Conservation (phyloP, 2,329 filamentous ascomycete genomes). For the Onygenales sp. region DNA sequence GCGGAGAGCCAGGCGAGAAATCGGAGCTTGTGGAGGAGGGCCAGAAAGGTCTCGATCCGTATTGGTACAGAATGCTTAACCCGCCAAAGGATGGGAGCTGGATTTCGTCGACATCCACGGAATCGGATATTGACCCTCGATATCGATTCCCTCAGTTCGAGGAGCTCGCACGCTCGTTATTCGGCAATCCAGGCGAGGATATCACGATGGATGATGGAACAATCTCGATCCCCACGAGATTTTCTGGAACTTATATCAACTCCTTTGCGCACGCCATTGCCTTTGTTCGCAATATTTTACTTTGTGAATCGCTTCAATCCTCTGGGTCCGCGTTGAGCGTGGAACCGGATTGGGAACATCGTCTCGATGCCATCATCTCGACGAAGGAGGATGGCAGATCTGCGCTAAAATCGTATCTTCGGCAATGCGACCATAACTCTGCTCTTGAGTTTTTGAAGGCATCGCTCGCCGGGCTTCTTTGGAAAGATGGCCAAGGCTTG, state of each 20-base stretch:
- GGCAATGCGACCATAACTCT: constrained; percentile 24
- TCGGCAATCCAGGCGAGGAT: constrained; percentile 1
- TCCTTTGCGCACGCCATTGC: constrained; percentile 61
- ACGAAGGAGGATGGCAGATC: constrained; percentile 58
- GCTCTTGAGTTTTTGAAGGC: constrained; percentile 34
- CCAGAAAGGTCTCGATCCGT: constrained; percentile 72
- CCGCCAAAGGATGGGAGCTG: constrained; percentile 35
- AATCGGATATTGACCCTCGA: constrained; percentile 36
- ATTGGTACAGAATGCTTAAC: constrained; percentile 59
- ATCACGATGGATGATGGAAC: constrained; percentile 2
- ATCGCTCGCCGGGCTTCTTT: constrained; percentile 36
- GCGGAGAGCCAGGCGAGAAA: constrained; percentile 55
- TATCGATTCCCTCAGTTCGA: constrained; percentile 31
- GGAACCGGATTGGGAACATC: constrained; percentile 76
- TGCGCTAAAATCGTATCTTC: constrained; percentile 35
- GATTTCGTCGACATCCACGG: constrained; percentile 42
- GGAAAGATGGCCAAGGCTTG: constrained; percentile 29
- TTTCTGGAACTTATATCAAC: constrained; percentile 25
- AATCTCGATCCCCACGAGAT: constrained; percentile 14
- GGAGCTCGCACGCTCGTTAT: constrained; percentile 21
- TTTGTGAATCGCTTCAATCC: constrained; percentile 46
- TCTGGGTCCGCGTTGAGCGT: constrained; percentile 42
- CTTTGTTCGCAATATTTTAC: constrained; percentile 56
- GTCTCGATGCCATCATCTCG: constrained; percentile 62
- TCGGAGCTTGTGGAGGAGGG: constrained; percentile 86